Base-by-base conservation (phyloP, 2,329 filamentous ascomycete genomes). In the Aspergillus ochraceus region DNA sequence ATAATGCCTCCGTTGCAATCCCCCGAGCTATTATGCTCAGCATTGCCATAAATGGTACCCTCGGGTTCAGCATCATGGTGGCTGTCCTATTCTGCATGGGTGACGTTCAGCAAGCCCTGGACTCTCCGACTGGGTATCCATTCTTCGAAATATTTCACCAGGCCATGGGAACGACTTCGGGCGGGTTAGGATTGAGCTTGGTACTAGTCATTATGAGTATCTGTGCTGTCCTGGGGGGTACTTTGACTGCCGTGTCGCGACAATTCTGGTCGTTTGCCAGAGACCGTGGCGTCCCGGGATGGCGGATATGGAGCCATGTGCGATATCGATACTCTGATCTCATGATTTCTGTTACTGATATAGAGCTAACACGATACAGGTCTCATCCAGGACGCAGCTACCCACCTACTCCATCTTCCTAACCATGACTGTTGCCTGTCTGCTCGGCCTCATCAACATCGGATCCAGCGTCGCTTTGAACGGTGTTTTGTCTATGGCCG, bases 171-270 rank as follows among this genome's bases (percentile, higher is more conserved):
- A 71, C 69, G 2, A 59, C 62, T 2, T 45, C 64, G 1, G 74
- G 68, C 0, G 69, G 70, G 2, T 64, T 67, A 1, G 66, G 62
- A 1, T 66, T 75, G 51, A 64, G 57, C 10, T 62, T 62, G 2
- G 65, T 74, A 19, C 63, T 76, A 4, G 66, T 73, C 0, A 60
- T 70, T 8, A 68, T 75, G 24, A 69, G 68, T 14, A 63, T 71
- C 17, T 71, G 69, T 30, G 68, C 71, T 10, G 70, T 70, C 1
- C 69, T 76, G n/a, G 73, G 71, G 45, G n/a, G n/a, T n/a, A 70
- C 73, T 60, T 61, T 76, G 5, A 72, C 74, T 2, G 82, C 84
- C 77, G 76, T 70, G 65, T 87, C 60, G 72, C 80, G 68, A 22
- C 67, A 70, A 53, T 66, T 70, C 52, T 69, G 68, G 72, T 68